Evolutionary conservation across 495 filamentous ascomycete species (phyloP), one percentile per base, ranked within the genome.

Genomic region (Aspergillus conjunctus): DNA sequence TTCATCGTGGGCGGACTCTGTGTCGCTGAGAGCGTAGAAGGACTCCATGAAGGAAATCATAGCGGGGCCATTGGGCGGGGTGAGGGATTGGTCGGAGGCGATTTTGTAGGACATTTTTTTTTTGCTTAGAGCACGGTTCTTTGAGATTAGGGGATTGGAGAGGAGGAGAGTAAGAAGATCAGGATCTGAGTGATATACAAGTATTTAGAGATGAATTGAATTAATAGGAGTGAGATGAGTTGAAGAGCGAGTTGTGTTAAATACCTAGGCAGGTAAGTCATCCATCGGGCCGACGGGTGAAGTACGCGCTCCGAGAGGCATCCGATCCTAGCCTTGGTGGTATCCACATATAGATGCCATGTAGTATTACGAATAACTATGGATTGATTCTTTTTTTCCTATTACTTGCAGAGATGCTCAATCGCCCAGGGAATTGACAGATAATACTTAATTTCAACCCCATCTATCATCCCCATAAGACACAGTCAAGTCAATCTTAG

Each of bases 21-120:
- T 83, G 65, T 88, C 86, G 51, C 82, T 84, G 14, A 74, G 79
- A 26, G 69, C 65, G 66, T 87, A 88, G 74, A 88, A 87, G 44
- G 76, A 66, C 66, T 83, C 74, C 70, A 86, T 79, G 71, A 83
- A 87, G 21, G 66, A 49, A 54, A 73, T 64, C 54, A 82, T 72
- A 31, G 70, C 70, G 7, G 68, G 49, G 50, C 59, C 72, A 48
- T 62, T 71, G 12, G 72, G 53, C 10, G 73, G 73, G 56, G 68
- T 67, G 51, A 69, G 66, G 55, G 70, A 11, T 7, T 55, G 58
- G 63, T 72, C 64, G 61, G 70, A 70, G 62, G 71, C 39, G 50
- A 78, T 77, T 56, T 71, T 56, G 66, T 77, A 78, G 50, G 73
- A 65, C 76, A 78, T 78, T 68, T 53, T 71, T n/a, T 21, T 30